Evolutionary conservation across 176 grass and related monocot genomes (phyloP).

Genomic region (Ensete glaucum): DNA sequence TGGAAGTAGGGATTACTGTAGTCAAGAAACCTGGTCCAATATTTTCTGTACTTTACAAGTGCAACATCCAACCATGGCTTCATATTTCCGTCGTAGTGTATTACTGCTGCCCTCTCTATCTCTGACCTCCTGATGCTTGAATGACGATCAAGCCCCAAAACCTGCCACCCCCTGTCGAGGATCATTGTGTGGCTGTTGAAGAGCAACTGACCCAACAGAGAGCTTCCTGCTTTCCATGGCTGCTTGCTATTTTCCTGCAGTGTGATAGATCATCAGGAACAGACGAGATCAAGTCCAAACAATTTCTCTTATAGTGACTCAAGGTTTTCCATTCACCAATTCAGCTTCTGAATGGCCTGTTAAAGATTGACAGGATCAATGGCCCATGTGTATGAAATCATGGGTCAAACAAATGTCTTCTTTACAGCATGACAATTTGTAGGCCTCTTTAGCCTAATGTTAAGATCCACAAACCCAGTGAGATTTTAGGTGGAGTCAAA

Average conservation of each 20-base stretch:
- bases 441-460: neutral
- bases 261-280: slow-evolving; percentile 4
- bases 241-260: slow-evolving; percentile 45
- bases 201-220: slow-evolving; percentile 57
- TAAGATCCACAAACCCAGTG: neutral
- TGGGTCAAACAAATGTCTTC: neutral
- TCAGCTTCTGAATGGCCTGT: neutral
- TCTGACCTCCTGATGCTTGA: slow-evolving; percentile 22
- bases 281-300: neutral
- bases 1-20: slow-evolving; percentile 54
- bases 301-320: neutral
- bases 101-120: slow-evolving; percentile 35
- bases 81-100: slow-evolving; percentile 67
- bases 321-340: neutral
- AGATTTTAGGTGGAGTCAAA: neutral
- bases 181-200: slow-evolving; percentile 60
- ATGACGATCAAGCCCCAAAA: slow-evolving; percentile 47
- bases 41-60: slow-evolving; percentile 47
- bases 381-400: neutral
- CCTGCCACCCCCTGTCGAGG: slow-evolving; percentile 59
- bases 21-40: slow-evolving; percentile 57
- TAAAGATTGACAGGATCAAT: neutral
- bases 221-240: slow-evolving; percentile 58
- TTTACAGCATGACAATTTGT: neutral
- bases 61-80: slow-evolving; percentile 83